Percentiles rank a stretch among this genome's conserved stretches.
Conservation (phyloP, 306 rosid genomes). For the Cicer cuneatum region DNA sequence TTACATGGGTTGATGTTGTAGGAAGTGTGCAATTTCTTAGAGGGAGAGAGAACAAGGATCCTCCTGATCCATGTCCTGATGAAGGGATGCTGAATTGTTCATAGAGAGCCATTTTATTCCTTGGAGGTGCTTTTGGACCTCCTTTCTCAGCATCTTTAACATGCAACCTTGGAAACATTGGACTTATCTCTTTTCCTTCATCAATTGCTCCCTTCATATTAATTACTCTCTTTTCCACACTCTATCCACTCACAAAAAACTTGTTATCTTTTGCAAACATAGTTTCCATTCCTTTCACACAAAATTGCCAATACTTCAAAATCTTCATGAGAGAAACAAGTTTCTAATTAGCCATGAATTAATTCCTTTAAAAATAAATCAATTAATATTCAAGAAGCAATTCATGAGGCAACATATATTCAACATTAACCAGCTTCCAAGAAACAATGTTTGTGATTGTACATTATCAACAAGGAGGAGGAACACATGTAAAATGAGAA, state of each 20-base stretch:
- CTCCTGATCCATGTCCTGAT: conserved; percentile 48
- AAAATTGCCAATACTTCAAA: conserved; percentile 23
- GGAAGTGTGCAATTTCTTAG: conserved; percentile 50
- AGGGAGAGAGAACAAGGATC: conserved; percentile 54
- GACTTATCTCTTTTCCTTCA: conserved; percentile 54
- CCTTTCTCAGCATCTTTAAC: conserved; percentile 74
- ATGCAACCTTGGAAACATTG: conserved; percentile 81
- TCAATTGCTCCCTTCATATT: conserved; percentile 54
- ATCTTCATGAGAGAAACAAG: conserved; percentile 12
- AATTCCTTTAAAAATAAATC: background rate
- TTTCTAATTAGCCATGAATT: background rate
- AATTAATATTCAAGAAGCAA: conserved; percentile 20
- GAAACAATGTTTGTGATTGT: conserved; percentile 43
- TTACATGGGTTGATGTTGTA: conserved; percentile 52
- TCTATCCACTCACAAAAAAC: conserved; percentile 40
- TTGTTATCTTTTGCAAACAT: conserved; percentile 27
- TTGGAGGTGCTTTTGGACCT: conserved; percentile 80
- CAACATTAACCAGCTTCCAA: conserved; percentile 51
- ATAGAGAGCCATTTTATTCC: conserved; percentile 86
- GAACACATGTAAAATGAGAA: conserved; percentile 35
- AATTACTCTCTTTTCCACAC: conserved; percentile 45
- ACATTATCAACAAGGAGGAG: conserved; percentile 31
- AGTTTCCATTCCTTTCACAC: conserved; percentile 11
- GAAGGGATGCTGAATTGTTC: conserved; percentile 66
- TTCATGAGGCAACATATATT: background rate